Conservation (phyloP, 768 basidiomycete species). For the Russula virescens region DNA sequence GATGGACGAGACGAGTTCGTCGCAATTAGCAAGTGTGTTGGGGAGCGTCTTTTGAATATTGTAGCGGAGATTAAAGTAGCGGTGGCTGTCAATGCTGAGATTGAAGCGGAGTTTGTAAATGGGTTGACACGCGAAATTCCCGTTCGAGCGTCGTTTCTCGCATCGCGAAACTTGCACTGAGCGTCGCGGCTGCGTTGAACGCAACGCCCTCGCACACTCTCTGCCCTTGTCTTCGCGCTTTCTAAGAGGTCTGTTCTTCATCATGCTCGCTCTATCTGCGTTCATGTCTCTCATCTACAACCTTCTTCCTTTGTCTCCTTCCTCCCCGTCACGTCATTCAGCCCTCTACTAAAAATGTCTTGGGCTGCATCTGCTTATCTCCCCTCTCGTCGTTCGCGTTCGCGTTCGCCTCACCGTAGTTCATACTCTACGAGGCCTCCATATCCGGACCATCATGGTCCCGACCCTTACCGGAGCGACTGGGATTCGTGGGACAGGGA, state of each 20-base stretch:
- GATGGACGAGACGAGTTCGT: background rate
- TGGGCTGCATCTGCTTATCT: constrained; percentile 70
- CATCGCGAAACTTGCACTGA: constrained; percentile 58
- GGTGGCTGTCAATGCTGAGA: constrained; percentile 16
- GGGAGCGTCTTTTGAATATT: constrained; percentile 37
- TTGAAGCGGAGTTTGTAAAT: constrained; percentile 41
- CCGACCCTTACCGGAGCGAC: constrained; percentile 54
- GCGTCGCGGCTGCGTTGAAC: constrained; percentile 36
- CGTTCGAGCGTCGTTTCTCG: constrained; percentile 28
- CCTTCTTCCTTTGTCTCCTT: constrained; percentile 41
- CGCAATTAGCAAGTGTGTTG: constrained; percentile 1
- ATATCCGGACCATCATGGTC: constrained; percentile 52
- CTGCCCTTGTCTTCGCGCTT: constrained; percentile 41
- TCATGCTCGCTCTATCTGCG: constrained; percentile 80
- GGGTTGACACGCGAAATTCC: constrained; percentile 13
- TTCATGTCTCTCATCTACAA: constrained; percentile 65
- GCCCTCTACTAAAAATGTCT: constrained; percentile 50
- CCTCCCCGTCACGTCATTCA: constrained; percentile 48
- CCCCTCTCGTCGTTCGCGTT: constrained; percentile 72
- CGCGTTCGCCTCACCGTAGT: constrained; percentile 62
- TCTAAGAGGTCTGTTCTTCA: constrained; percentile 88
- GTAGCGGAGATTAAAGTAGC: background rate
- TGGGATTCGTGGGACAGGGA: constrained; percentile 75
- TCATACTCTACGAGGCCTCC: constrained; percentile 49
- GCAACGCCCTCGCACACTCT: constrained; percentile 35